Base-by-base conservation (phyloP, 1,284 basidiomycete genomes). In the Amylostereum areolatum region DNA sequence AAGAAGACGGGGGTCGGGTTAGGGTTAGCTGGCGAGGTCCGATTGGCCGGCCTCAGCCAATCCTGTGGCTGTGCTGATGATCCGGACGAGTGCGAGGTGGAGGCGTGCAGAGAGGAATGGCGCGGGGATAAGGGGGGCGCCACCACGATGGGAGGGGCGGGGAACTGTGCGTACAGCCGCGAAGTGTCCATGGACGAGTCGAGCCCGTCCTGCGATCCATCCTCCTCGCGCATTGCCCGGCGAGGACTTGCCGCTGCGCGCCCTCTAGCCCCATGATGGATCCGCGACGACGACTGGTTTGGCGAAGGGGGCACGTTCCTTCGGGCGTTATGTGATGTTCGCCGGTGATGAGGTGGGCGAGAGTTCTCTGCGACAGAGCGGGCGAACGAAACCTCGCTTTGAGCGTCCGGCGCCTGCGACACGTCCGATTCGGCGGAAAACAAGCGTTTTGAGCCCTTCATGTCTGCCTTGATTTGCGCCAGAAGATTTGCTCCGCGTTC, bases 391-490 rank as follows among this genome's bases (percentile, higher is more conserved):
- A 12, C 7, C 36, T 32, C 34, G 43, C 43, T 27, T 39, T 10
- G 10, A 39, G 41, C 32, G 8, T 30, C n/a, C 18, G 32, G 43
- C 44, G 28, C 10, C 6, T 73, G 73, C 28, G 78, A 78, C 31
- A 70, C 54, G 25, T 83, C 82, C 0, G 78, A 82, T 25, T 81
- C 81, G 2, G 73, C 76, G 2, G 85, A 86, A 57, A 85, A 83
- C 2, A 85, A 56, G 18, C 85, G 81, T 62, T 85, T 87, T 39
- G 78, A 74, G 7, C 78, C 75, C 58, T 79, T 82, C 73, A 89
- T 78, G 56, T 89, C 85, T 49, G 72, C 74, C 65, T 86, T 85
- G 54, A 92, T 90, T 55, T 89, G 86, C 12, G 84, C 85, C 86
- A 94, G 91, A 43, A 93, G 68, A 35, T 76, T 80, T 9, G 80